Base-by-base conservation (phyloP, 2,329 filamentous ascomycete genomes). In the Aspergillus versicolor region DNA sequence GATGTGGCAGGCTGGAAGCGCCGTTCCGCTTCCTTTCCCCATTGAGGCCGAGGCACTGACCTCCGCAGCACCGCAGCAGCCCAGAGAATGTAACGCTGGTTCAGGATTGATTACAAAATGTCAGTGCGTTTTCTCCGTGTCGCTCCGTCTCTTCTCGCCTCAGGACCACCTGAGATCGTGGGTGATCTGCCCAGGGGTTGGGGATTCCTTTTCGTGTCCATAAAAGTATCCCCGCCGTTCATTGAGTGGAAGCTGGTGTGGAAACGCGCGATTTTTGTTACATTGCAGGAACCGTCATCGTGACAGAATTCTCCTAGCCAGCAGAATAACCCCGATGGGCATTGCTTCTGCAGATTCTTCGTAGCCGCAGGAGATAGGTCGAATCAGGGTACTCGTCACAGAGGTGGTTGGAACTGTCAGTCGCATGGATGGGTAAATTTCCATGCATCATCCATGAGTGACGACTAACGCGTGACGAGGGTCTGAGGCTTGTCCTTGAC, bases 101-200 rank as follows among this genome's bases (percentile, higher is more conserved):
- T 9, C 27, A 30, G 27, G 9, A 30, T 8, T 30, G 27, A 30
- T 30, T 30, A 30, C 27, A 40, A 17, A 47, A 34, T 47, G 44
- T n/a, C 6, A 17, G 38, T 32, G 24, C 15, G 12, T 9, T 30
- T 51, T 32, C 48, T 42, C 48, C 37, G 22, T 24, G 6, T 42
- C 38, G 13, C 22, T 51, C 48, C 52, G 43, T 22, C 13, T 22
- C 43, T 9, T 17, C 15, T 17, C 19, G 38, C 15, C 6, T 30
- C 6, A 44, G 46, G 61, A 63, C 61, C 54, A 50, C 24, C 34
- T 27, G 53, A 44, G 58, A 55, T 58, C 19, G 49, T 54, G 63
- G 62, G 57, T 70, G 69, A 72, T 72, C 67, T 63, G 67, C 66
- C 66, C 69, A 72, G 68, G 67, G 68, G 63, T 66, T 57, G 44